phyloP scores from a whole-genome alignment of 176 grass and related monocot genomes.

The Pontederia crassipes region DNA sequence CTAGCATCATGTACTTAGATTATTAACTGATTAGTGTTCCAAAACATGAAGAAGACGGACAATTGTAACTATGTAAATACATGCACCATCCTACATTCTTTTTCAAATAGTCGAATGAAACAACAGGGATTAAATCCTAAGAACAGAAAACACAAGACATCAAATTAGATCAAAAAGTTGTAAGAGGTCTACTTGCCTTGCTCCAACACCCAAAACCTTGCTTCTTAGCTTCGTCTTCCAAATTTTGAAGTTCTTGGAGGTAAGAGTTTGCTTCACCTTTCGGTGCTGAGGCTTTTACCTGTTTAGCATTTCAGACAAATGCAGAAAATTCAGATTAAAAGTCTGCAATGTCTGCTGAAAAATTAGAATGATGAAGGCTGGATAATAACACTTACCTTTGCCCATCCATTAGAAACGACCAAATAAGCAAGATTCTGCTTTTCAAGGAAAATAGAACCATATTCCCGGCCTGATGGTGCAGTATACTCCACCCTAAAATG shows the following conservation, averaged over 20 bases:
- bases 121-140: neutral
- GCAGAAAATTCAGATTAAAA: neutral
- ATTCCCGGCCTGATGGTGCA: slow-evolving; percentile 82
- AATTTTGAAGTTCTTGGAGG: slow-evolving; percentile 45
- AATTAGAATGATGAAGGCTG: neutral
- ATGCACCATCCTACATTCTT: neutral
- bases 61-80: too few relatives aligned
- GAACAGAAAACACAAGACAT: neutral
- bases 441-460: slow-evolving; percentile 78
- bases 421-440: slow-evolving; percentile 76
- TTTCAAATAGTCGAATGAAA: neutral
- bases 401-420: slow-evolving; percentile 86
- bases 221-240: slow-evolving; percentile 85
- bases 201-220: slow-evolving; percentile 89
- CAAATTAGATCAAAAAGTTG: neutral
- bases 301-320: neutral
- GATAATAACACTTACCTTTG: slow-evolving; percentile 39
- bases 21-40: too few relatives aligned
- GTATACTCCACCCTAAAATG: slow-evolving; percentile 85
- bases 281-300: slow-evolving; percentile 81
- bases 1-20: too few relatives aligned
- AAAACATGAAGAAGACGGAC: too few relatives aligned
- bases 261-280: slow-evolving; percentile 60
- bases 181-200: slow-evolving; percentile 42
- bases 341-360: neutral